Evolutionary conservation across 139 green algal genomes (phyloP), one percentile per base, ranked within the genome.

Genomic region (Tetraselmis chui): DNA sequence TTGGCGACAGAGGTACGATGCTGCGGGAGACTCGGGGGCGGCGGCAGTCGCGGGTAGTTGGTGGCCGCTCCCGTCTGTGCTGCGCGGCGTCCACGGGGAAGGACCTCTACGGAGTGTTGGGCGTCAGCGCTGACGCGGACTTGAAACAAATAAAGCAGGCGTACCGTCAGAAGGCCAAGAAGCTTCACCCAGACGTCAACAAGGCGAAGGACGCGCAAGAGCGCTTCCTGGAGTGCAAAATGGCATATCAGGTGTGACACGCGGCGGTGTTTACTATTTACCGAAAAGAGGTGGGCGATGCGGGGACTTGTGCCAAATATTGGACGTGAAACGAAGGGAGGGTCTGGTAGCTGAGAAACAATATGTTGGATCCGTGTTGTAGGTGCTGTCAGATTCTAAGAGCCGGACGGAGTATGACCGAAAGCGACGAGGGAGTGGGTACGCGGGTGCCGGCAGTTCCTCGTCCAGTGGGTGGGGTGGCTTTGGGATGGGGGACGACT

Each of bases 111-210:
- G 87, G 91, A 1, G 80, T 97, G 1, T 83, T 97, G 29, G 92
- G 88, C 18, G 86, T 97, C 0, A 0, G 76, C 0, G 76, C 80
- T 2, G 58, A 31, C 0, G 92, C 92, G 27, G 87, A 82, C 26
- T 67, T 83, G 1, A 89, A 91, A 2, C 89, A 93, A 0, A 89
- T 98, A 58, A 97, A 97, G 83, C 83, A 86, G 2, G 93, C 94
- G 1, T 98, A 94, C 81, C 88, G 91, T 27, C 93, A 95, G 80
- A 88, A 90, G 2, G 94, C 94, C 2, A 84, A 97, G 29, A 95
- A 97, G 84, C 87, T 97, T 27, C 94, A 98, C 79, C 94, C 94
- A 59, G 91, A 97, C 75, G 93, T 96, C 23, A 96, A 97, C 79
- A 94, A 93, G 76, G 91, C 90, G 80, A 81, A 90, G 0, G 88